Base-by-base conservation (phyloP, 306 rosid genomes). In the Casuarina cunninghamiana region DNA sequence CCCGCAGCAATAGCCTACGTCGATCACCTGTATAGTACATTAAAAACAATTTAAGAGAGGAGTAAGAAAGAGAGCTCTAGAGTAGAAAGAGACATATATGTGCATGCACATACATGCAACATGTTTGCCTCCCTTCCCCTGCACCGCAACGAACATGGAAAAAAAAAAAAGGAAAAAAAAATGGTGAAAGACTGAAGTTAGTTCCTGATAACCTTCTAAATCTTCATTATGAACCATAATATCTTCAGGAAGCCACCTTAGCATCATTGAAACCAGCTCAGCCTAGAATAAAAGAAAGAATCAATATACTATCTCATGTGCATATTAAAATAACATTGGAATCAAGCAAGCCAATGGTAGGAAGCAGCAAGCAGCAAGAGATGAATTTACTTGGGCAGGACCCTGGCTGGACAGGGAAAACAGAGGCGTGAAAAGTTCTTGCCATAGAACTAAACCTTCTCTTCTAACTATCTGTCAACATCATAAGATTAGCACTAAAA, bases 201-300 rank as follows among this genome's bases (percentile, higher is more conserved):
- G 21, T 63, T 63, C 57, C 71, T 53, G 71, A 79, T 16, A 83
- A 95, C 99, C 99, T 92, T 95, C 99, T 78, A 95, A 86, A 85
- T 95, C 99, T 85, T 95, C 99, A 84, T 95, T 91, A 83, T 95
- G 97, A 83, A 95, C 96, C 2, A 97, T 90, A 83, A 93, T 91
- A 76, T 95, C 99, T 87, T 95, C 99, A 73, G 98, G 99, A 82
- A 95, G 97, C 99, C 99, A 95, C 89, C 97, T 90, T 82, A 95
- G 90, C 94, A 83, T 87, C 97, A 95, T 95, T 26, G 96, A 85
- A 69, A 95, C 98, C 90, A 95, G 88, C 90, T 95, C 98, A 79
- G 96, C 99, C 99, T 95, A 81, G 74, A 53, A 81, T 62, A 72
- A 83, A 57, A 78, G 71, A 54, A 57, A 51, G 43, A 5, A 66